Base-by-base conservation (phyloP, 768 basidiomycete genomes). In the Mycena galopus region DNA sequence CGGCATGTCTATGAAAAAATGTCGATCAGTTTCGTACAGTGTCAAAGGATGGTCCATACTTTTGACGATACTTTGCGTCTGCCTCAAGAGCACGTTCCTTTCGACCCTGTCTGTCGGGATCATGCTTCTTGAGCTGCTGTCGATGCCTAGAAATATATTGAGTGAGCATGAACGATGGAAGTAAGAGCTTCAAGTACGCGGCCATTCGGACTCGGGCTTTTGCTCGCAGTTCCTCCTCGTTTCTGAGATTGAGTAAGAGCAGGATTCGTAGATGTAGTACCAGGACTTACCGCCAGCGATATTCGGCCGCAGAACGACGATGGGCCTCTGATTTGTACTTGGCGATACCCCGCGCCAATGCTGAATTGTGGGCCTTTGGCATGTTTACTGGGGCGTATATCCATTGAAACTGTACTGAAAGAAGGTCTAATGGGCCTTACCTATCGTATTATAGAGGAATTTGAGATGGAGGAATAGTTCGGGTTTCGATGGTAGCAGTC, bases 241-340 rank as follows among this genome's bases (percentile, higher is more conserved):
- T 64, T 17, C 47, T 64, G 23, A 14, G 47, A 32, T 16, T 33
- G n/a, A 61, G 23, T 64, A 29, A 51, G 29, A 33, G 4, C 25
- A 11, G 30, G 3, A 14, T 63, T 35, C 37, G 23, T 42, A 37
- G 5, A 61, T 42, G 11, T 14, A 16, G 5, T 51, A 9, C 2
- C 16, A 50, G 11, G 42, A 44, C 62, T 3, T 17, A 25, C 62
- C 32, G 51, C 62, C 62, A 64, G 30, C 62, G 62, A 53, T 64
- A 64, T 37, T 12, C 21, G 23, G 62, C 62, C 1, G 62, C 30
- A 8, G 44, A 11, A 30, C 47, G 47, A 23, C 62, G 62, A 51
- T 50, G 30, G 1, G 62, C 42, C 1, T 50, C 21, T 33, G 12
- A 4, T 27, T 11, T 27, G 39, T 61, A 39, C 42, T 61, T 47